Evolutionary conservation across 2,329 filamentous ascomycete species (phyloP), one percentile per base, ranked within the genome.

Genomic region (Colletotrichum tropicicola): DNA sequence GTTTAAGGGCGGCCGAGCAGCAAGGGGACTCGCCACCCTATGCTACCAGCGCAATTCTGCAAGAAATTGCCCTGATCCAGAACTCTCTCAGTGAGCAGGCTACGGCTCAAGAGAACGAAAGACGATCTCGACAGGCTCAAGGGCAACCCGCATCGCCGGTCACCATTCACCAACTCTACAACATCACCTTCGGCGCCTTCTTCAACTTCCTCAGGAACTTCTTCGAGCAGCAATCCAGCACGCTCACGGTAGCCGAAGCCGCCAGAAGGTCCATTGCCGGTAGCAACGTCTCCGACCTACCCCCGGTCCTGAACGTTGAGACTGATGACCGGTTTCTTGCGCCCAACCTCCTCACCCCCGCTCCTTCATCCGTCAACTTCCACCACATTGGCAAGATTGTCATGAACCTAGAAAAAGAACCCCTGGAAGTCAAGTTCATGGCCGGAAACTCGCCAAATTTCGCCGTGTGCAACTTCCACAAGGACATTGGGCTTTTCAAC

Each of bases 1-100:
- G 39, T n/a, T 15, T 66, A 7, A 37, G 39, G 1, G 10, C 43
- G 19, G 66, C 66, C 3, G 66, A 66, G 15, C 15, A 54, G 12
- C 53, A 44, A 0, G 66, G 62, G 0, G 58, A 68, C 5, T 66
- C 66, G 4, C 62, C 66, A 7, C 66, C 66, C 2, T 68, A 63
- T 41, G 53, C 53, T 19, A 37, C 57, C 9, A 59, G n/a, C 19
- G 32, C 49, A 4, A 54, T 63, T 21, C 28, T 55, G 12, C 41
- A 59, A 12, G 66, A 68, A 21, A 59, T 68, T 32, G 32, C 41
- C 6, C 17, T 44, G 3, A 59, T 68, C 25, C 57, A 59, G 23
- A 19, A 43, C 15, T 8, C 39, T 1, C 37, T 66, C 23, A 23
- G 28, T 3, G 27, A 54, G 13, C 41, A 45, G 5, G 39, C 41